Evolutionary conservation across 2,329 filamentous ascomycete genomes (phyloP).

Genomic region (Sporothrix brasiliensis): DNA sequence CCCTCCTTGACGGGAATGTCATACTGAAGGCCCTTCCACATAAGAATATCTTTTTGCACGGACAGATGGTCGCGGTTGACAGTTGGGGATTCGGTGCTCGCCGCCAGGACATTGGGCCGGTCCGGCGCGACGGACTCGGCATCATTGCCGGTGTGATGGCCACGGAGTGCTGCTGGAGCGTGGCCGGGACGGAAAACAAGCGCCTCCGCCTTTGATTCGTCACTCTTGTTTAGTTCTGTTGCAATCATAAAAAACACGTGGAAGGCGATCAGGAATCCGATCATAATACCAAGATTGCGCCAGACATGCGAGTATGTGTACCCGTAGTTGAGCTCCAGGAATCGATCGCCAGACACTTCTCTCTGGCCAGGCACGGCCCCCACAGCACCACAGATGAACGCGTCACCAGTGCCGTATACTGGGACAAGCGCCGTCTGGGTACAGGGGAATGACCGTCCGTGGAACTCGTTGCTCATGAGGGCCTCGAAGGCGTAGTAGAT

Average conservation of each 20-base stretch:
- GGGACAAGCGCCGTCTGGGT: constrained; percentile 50
- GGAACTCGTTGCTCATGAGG: constrained; percentile 81
- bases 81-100: background rate
- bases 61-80: constrained; percentile 2
- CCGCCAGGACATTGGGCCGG: constrained; percentile 34
- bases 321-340: constrained; percentile 49
- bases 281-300: constrained; percentile 71
- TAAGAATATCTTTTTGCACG: constrained; percentile 60
- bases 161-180: background rate
- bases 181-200: constrained; percentile 14
- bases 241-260: constrained; percentile 61
- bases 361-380: constrained; percentile 58
- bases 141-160: background rate
- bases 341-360: constrained; percentile 56
- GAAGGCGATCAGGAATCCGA: constrained; percentile 65
- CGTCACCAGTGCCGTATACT: constrained; percentile 43
- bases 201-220: background rate
- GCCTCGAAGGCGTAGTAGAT: constrained; percentile 79
- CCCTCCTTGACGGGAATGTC: constrained; percentile 75
- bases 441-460: constrained; percentile 59
- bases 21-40: constrained; percentile 82
- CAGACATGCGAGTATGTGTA: constrained; percentile 65
- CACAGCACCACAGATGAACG: constrained; percentile 60
- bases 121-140: background rate
- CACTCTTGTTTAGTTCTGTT: constrained; percentile 60